phyloP scores from a whole-genome alignment of 163 green algal species.

The Volvox carteri region DNA sequence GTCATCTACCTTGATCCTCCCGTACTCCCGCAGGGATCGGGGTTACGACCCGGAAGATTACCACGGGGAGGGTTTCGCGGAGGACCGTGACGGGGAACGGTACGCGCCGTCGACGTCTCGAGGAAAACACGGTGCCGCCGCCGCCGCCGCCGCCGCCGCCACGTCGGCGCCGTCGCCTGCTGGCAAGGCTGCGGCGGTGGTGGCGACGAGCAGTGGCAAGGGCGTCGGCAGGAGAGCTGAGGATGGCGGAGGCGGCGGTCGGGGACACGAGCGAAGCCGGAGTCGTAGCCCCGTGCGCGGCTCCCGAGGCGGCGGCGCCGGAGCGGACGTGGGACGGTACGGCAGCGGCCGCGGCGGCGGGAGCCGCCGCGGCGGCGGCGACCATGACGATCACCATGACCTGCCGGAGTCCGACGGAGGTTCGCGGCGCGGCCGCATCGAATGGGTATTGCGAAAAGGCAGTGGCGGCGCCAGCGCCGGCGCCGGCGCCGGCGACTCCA shows the following conservation, averaged over 20 bases:
- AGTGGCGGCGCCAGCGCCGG: not conserved
- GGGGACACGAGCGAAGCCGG: not conserved
- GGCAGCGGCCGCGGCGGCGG: not conserved
- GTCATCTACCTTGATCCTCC: too few species aligned
- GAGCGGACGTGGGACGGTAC: too few species aligned
- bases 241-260: not conserved
- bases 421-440: not conserved
- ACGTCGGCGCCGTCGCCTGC: not conserved
- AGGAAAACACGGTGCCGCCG: not conserved
- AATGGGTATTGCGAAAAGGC: conserved; percentile 5
- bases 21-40: too few species aligned
- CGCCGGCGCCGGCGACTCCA: not conserved
- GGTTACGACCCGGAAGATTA: not conserved
- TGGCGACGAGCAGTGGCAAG: too few species aligned
- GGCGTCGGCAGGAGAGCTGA: not conserved
- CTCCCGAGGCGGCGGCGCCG: not conserved
- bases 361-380: not conserved
- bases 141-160: not conserved
- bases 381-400: not conserved
- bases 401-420: not conserved
- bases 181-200: too few species aligned
- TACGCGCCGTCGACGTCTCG: not conserved
- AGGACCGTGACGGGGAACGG: not conserved
- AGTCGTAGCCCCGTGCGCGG: not conserved
- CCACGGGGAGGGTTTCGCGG: not conserved